A percentile compares a stretch with the other conserved stretches of the same genome.
Evolutionary conservation across 1,284 basidiomycete genomes (phyloP).

Genomic region (Boletus sp.): DNA sequence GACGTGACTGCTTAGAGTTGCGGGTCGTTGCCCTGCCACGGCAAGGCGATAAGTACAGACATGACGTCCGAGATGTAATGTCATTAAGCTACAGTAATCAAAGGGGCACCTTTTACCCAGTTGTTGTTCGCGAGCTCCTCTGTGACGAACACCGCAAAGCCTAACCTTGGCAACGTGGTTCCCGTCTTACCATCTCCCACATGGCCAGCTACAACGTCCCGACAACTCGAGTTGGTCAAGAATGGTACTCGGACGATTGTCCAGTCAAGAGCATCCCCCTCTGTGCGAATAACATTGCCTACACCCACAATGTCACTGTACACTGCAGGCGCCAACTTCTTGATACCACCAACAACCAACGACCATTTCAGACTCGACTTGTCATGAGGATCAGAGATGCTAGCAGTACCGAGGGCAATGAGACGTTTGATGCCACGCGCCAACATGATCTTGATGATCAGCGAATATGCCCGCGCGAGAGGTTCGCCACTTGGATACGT

Average conservation of each 20-base stretch:
- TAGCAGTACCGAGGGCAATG: constrained; percentile 66
- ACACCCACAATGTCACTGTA: constrained; percentile 56
- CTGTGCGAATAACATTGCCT: constrained; percentile 54
- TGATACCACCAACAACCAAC: constrained; percentile 46
- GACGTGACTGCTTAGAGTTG: constrained; percentile 29
- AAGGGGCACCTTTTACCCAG: constrained; percentile 44
- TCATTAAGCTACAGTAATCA: constrained; percentile 21
- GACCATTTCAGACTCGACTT: constrained; percentile 54
- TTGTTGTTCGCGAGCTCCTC: constrained; percentile 56
- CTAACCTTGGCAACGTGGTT: constrained; percentile 51
- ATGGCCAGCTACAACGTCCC: constrained; percentile 58
- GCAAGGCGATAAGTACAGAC: too few relatives aligned
- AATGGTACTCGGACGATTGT: constrained; percentile 68
- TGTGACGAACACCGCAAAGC: constrained; percentile 61
- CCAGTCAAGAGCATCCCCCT: constrained; percentile 59
- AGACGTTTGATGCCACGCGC: constrained; percentile 55
- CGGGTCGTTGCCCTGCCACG: neutral
- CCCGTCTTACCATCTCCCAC: constrained; percentile 62
- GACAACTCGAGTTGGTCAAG: constrained; percentile 51
- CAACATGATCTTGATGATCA: constrained; percentile 59
- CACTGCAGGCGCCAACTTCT: constrained; percentile 42
- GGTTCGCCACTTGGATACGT: constrained; percentile 54
- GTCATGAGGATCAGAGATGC: constrained; percentile 63
- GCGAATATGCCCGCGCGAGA: constrained; percentile 59
- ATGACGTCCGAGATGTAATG: too few relatives aligned